A percentile compares a stretch with the other conserved stretches of the same genome.
Evolutionary conservation across 2,329 filamentous ascomycete genomes (phyloP).

Genomic region (Aotearoamyces nothofagi): DNA sequence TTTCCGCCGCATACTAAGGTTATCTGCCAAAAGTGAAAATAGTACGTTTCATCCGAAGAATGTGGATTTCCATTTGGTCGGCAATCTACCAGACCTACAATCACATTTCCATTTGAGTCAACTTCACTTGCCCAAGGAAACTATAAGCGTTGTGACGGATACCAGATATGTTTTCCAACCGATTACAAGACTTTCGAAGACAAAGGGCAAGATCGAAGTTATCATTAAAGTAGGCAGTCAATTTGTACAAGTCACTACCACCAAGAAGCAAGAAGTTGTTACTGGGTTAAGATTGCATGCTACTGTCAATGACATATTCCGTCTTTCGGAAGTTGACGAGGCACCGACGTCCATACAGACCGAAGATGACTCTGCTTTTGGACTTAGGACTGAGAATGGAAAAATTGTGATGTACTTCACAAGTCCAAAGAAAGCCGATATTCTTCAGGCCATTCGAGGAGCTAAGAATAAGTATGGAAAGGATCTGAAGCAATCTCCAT

Average conservation of each 20-base stretch:
- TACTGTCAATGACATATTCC: slow-evolving; percentile 56
- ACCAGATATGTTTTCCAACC: slow-evolving; percentile 50
- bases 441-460: slow-evolving; percentile 45
- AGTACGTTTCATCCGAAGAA: slow-evolving; percentile 48
- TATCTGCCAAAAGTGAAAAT: slow-evolving; percentile 42
- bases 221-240: slow-evolving; percentile 53
- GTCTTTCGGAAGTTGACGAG: slow-evolving; percentile 52
- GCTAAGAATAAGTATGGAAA: slow-evolving; percentile 51
- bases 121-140: slow-evolving; percentile 53
- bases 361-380: slow-evolving; percentile 53
- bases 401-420: slow-evolving; percentile 61
- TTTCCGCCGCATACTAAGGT: slow-evolving; percentile 45
- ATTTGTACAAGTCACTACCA: slow-evolving; percentile 55
- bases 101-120: slow-evolving; percentile 51
- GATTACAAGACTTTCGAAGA: slow-evolving; percentile 49
- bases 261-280: slow-evolving; percentile 53
- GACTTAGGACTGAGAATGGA: slow-evolving; percentile 50
- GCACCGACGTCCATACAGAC: slow-evolving; percentile 46
- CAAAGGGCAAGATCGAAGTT: slow-evolving; percentile 56
- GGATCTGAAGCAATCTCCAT: slow-evolving; percentile 42
- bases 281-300: slow-evolving; percentile 45
- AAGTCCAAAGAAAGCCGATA: slow-evolving; percentile 45
- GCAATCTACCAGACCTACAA: slow-evolving; percentile 50
- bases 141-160: slow-evolving; percentile 52
- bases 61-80: slow-evolving; percentile 49